Base-by-base conservation (phyloP, 805 yeast species). In the Candida glaebosa region DNA sequence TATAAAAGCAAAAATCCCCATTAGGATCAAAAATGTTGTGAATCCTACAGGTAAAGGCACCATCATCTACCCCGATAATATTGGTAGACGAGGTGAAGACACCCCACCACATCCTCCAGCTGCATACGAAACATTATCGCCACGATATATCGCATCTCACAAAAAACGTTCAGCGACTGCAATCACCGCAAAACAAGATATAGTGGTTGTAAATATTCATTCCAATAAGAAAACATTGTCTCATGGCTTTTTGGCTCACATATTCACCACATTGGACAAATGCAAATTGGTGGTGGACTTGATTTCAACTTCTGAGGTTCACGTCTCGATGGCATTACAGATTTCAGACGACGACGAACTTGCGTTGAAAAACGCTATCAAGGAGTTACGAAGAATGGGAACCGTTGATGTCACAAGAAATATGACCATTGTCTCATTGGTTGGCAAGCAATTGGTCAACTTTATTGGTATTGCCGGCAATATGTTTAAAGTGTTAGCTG, bases 81-180 rank as follows among this genome's bases (percentile, higher is more conserved):
- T 87, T 39, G 95, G 85, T 31, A 78, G 85, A 57, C 79, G 81
- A 50, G 97, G 97, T 34, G 95, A 85, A 56, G 78, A 72, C 14
- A 90, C 97, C 2, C 97, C 97, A 31, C 95, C 96, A 42, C 96
- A 89, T 62, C 96, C 96, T 15, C 96, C 97, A 9, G 83, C 85
- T 31, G 79, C 89, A 3, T 71, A 82, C 37, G 82, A 76, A 49
- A 67, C 72, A 40, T 71, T 57, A 52, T 57, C 58, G 0, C 56
- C 55, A 20, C 58, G 58, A 30, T 67, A 61, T 46, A 63, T 69
- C 26, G 63, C 68, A 40, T 48, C 57, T 17, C 70, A 63, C 42
- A 77, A 73, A 53, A 73, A 71, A 54, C 76, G 85, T 60, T 80
- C 85, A 50, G 97, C 87, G 17, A 93, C 99, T 8, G 99, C 99